phyloP scores from a whole-genome alignment of 169 alveolate genomes.

The Cryptosporidium muris region DNA sequence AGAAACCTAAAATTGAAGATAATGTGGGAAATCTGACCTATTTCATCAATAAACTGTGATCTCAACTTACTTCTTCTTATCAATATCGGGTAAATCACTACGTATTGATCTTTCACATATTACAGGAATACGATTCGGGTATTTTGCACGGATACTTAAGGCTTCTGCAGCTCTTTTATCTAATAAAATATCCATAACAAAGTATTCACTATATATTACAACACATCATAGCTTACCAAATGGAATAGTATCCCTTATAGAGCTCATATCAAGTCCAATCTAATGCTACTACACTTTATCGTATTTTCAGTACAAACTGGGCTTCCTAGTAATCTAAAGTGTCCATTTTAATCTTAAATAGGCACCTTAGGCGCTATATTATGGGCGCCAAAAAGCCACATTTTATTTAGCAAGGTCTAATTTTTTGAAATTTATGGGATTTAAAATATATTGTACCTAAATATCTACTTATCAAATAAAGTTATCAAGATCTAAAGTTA shows the following conservation, averaged over 20 bases:
- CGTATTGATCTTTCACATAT: constrained; percentile 83
- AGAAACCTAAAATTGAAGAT: constrained; percentile 73
- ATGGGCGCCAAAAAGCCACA: background rate
- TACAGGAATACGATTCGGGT: constrained; percentile 90
- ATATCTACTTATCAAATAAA: background rate
- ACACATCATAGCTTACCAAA: constrained; percentile 56
- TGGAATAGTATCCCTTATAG: constrained; percentile 63
- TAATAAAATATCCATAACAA: constrained; percentile 38
- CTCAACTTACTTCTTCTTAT: constrained; percentile 76
- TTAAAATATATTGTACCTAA: background rate
- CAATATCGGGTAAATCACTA: constrained; percentile 77
- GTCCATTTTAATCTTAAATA: background rate
- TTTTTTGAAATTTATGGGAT: background rate
- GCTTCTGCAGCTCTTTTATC: constrained; percentile 85
- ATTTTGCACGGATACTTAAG: constrained; percentile 82
- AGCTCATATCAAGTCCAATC: constrained; percentile 17
- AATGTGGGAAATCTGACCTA: constrained; percentile 19
- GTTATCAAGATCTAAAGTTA: too few relatives aligned
- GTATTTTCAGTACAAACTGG: background rate
- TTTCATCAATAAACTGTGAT: background rate
- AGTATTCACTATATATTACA: background rate
- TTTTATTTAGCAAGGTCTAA: background rate
- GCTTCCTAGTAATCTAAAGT: background rate
- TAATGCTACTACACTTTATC: background rate
- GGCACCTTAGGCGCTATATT: background rate